Conservation (phyloP, 805 yeast genomes). For the Hanseniaspora thailandica region DNA sequence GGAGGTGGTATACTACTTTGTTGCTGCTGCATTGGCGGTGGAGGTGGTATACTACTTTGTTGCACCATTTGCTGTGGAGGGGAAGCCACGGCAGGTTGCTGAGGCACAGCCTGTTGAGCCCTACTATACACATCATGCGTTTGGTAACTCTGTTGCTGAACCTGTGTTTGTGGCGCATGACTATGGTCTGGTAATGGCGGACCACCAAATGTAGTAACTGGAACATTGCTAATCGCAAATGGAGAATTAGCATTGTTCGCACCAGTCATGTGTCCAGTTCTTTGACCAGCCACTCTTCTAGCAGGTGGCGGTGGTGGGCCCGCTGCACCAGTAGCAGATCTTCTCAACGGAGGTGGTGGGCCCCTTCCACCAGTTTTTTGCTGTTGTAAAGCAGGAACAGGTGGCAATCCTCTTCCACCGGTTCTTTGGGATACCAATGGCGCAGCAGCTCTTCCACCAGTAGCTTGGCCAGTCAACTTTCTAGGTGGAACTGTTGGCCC, state of each 20-base stretch:
- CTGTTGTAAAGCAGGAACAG: neutral
- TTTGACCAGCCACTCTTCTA: conserved; percentile 10
- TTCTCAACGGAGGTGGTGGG: conserved; percentile 20
- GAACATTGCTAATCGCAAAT: conserved; percentile 16
- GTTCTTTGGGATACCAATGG: conserved; percentile 21
- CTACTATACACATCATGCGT: conserved; percentile 13
- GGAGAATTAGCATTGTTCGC: conserved; percentile 14
- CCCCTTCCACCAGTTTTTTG: conserved; percentile 17
- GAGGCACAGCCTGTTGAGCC: neutral
- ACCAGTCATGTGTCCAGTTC: conserved; percentile 14
- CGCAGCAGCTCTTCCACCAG: conserved; percentile 13
- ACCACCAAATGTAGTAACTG: conserved; percentile 18
- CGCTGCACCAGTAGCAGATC: conserved; percentile 14
- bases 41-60: conserved; percentile 10
- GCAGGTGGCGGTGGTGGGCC: conserved; percentile 10
- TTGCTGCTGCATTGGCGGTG: conserved; percentile 1
- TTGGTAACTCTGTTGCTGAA: conserved; percentile 16
- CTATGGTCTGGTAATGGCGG: neutral
- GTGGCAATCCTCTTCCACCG: conserved; percentile 16
- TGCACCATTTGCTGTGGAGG: conserved; percentile 4
- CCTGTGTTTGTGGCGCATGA: neutral
- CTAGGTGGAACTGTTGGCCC: conserved; percentile 19
- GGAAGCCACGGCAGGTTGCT: neutral
- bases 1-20: conserved; percentile 17
- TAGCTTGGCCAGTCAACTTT: conserved; percentile 20